Base-by-base conservation (phyloP, 495 filamentous ascomycete genomes). In the Cercophora sp. region DNA sequence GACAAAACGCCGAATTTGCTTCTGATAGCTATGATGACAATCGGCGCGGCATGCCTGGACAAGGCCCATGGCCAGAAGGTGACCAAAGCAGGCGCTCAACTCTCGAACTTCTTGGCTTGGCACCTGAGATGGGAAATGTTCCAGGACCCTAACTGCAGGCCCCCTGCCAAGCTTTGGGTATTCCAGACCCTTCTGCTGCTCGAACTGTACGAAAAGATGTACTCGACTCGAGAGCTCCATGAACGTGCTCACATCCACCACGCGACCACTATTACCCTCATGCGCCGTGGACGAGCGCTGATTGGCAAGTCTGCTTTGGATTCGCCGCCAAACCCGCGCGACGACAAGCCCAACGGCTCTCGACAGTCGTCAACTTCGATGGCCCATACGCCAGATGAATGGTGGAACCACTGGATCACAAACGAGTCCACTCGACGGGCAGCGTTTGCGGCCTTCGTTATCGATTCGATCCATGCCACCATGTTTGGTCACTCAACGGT, bases 401-500 rank as follows among this genome's bases (percentile, higher is more conserved):
- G 86, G 71, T 98, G 93, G 93, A 88, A 90, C 57, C 85, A 90
- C 56, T 98, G 93, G 93, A 94, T 96, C 63, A 91, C 89, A 5
- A 89, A 89, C 34, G 93, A 98, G 65, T 86, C 91, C 13, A 96
- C 91, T 2, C 79, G 90, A 27, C 82, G 93, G 34, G 89, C 86
- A 3, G 93, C 92, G 0, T 98, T 96, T 75, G 92, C 86, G 13
- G 93, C 93, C 2, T 98, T 96, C 67, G 85, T 98, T 19, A 84
- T 96, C 47, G 93, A 98, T 66, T 94, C 91, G 2, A 94, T 89
- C 5, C 93, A 98, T 70, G 91, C 92, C 3, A 96, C 89, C 35
- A 96, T 98, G 88, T 98, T 97, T 69, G 93, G 93, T 0, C 93
- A 98, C 67, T 91, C 91, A 15, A 92, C 90, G 2, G 91, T 93